phyloP scores from a whole-genome alignment of 169 alveolate genomes.

The Plasmodium reichenowi region DNA sequence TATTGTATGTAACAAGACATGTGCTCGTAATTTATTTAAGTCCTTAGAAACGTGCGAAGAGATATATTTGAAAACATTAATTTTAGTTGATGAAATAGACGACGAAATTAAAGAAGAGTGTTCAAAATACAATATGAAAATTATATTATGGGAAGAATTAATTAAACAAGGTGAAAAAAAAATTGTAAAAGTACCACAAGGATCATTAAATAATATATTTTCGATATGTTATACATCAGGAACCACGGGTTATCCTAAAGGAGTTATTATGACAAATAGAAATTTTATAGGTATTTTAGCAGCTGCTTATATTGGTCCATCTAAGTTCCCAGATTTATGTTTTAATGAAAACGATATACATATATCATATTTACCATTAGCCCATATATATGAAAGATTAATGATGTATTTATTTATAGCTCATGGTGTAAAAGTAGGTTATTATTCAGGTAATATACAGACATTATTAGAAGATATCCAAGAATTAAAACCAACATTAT shows the following conservation, averaged over 20 bases:
- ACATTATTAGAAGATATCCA: constrained; percentile 93
- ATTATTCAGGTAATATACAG: constrained; percentile 92
- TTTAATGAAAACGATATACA: constrained; percentile 86
- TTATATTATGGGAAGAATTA: constrained; percentile 80
- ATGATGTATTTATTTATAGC: constrained; percentile 81
- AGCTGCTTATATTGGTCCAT: constrained; percentile 14
- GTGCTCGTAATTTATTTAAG: constrained; percentile 45
- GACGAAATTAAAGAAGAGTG: constrained; percentile 37
- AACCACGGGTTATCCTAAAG: constrained; percentile 98
- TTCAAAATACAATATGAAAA: constrained; percentile 30
- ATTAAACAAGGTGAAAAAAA: constrained; percentile 75
- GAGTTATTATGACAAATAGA: constrained; percentile 93
- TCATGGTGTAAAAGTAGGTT: constrained; percentile 89
- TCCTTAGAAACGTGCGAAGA: constrained; percentile 39
- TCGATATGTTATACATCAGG: constrained; percentile 98
- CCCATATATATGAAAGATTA: constrained; percentile 95
- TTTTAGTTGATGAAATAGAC: constrained; percentile 54
- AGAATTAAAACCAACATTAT: constrained; percentile 94
- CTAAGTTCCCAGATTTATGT: constrained; percentile 19
- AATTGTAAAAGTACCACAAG: constrained; percentile 79
- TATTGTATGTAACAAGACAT: constrained; percentile 39
- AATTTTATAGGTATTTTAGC: constrained; percentile 50
- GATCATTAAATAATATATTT: constrained; percentile 85
- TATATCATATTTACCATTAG: constrained; percentile 95
- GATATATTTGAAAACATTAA: constrained; percentile 29